A percentile compares a stretch with the other conserved stretches of the same genome.
These are phyloP conservation scores for Stemphylium vesicarium DNA, from an alignment of 2,329 filamentous ascomycete genomes.

Conservation along the genomic window DNA sequence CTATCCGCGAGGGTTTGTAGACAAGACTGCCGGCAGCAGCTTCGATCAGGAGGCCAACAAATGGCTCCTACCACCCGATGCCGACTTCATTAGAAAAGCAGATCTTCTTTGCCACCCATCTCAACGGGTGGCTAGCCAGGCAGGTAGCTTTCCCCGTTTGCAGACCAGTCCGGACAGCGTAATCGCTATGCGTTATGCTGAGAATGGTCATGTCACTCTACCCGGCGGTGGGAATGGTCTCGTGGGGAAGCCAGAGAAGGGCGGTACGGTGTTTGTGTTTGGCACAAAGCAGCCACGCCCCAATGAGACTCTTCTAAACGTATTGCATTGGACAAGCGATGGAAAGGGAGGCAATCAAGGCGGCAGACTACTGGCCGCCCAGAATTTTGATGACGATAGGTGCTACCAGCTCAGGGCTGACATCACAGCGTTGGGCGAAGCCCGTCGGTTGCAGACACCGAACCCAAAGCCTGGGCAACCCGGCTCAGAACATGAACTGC, in stretches of 20 bases:
- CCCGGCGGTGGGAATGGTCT: neutral
- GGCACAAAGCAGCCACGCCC: slow-evolving; percentile 2
- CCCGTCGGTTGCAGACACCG: slow-evolving; percentile 64
- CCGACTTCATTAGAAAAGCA: neutral
- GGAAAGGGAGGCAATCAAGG: slow-evolving; percentile 1
- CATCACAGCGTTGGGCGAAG: slow-evolving; percentile 59
- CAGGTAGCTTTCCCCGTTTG: slow-evolving; percentile 7
- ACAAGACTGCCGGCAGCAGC: neutral
- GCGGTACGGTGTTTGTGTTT: slow-evolving; percentile 10
- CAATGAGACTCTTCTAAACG: neutral
- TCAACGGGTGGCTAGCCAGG: slow-evolving; percentile 7
- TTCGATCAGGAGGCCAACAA: slow-evolving; percentile 1
- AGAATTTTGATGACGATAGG: slow-evolving; percentile 83
- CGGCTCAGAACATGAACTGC: slow-evolving; percentile 31
- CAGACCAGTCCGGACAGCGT: neutral
- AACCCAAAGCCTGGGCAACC: slow-evolving; percentile 57
- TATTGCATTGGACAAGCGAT: slow-evolving; percentile 8
- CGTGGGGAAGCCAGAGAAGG: slow-evolving; percentile 1
- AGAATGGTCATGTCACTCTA: slow-evolving; percentile 6
- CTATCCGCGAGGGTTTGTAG: slow-evolving; percentile 4
- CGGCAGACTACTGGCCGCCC: slow-evolving; percentile 30
- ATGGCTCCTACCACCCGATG: neutral
- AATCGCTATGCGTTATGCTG: slow-evolving; percentile 3
- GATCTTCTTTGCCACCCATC: slow-evolving; percentile 2
- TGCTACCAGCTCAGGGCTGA: slow-evolving; percentile 76